Base-by-base conservation (phyloP, 768 basidiomycete species). In the Suillus plorans region DNA sequence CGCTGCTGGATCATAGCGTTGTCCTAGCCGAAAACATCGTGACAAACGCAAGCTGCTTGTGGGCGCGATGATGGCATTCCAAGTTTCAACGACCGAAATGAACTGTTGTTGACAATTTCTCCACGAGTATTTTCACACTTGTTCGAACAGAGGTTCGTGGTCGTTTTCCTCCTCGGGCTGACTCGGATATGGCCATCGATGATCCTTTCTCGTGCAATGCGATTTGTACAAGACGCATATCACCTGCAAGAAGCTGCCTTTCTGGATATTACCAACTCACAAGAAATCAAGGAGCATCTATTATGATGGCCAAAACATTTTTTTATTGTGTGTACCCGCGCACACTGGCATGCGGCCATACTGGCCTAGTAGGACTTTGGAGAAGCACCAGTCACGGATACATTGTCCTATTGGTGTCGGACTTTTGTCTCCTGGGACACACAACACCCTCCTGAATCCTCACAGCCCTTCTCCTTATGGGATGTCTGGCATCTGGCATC, bases 391-490 rank as follows among this genome's bases (percentile, higher is more conserved):
- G 22, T 20, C 28, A 13, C 41, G 25, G 57, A 41, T 10, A 59
- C 41, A 6, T 20, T 3, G 28, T 59, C 28, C 41, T 31, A 59
- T 20, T 59, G 58, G 18, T 20, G 41, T 42, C 25, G 18, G 28
- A 42, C 58, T 59, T 58, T 28, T 28, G 58, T 59, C 18, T 59
- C 28, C 10, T 42, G 42, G 20, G 41, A 42, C 36, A 59, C 58
- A 42, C 58, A 20, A 2, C 16, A 12, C 41, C 41, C 9, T 20
- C 25, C 39, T 12, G 18, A 28, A 42, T 59, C 25, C 41, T 59
- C 25, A 18, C 37, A 58, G 20, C 55, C 37, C 63, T 59, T 63
- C 63, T 63, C 63, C 18, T 58, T 66, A 58, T 66, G 47, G 65
- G 31, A n/a, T n/a, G 4, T 42, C 57, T 42, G 50, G 6, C 57